Evolutionary conservation across 495 filamentous ascomycete species (phyloP), one percentile per base, ranked within the genome.

Genomic region (Glarea lozoyensis): DNA sequence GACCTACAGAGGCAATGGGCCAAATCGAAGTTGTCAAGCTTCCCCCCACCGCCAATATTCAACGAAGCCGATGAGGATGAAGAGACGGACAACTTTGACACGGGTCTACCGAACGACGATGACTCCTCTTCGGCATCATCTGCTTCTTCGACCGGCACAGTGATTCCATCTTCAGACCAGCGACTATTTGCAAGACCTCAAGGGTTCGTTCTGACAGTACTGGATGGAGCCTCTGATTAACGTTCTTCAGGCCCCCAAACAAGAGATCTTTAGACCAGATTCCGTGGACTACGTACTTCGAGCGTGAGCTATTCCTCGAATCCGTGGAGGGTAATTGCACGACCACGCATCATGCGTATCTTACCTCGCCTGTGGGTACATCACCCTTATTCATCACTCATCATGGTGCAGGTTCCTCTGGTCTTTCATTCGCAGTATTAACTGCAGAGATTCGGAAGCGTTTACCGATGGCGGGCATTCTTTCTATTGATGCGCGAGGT

Each of bases 251-350:
- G 23, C 23, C 44, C 10, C 50, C 54, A 9, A 54, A 48, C 35
- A 57, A 48, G 43, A 57, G 68, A 35, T 60, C 68, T 12, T 49
- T 73, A 13, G 65, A 72, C 21, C 73, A 69, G 40, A 75, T 89
- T n/a, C 69, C 76, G 43, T 98, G 92, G 92, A 83, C 81, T 12
- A 78, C 84, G 36, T 95, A 88, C 67, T 96, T 95, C 64, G 70
- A 81, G 40, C 82, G 86, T 49, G 88, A 94, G 55, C 72, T 93
- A 34, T 87, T 80, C 55, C 70, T 94, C 30, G 61, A 76, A 22
- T 70, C 54, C 45, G 62, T 43, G 38, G 50, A 39, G 54, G 64
- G 54, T 15, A 40, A 47, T 16, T 45, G 41, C 29, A 45, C 48
- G n/a, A 73, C 85, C 22, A 76, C 70, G 35, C 81, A 87, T 61